Evolutionary conservation across 768 basidiomycete genomes (phyloP), one percentile per base, ranked within the genome.

Genomic region (Lanmaoa pseudosensibilis): DNA sequence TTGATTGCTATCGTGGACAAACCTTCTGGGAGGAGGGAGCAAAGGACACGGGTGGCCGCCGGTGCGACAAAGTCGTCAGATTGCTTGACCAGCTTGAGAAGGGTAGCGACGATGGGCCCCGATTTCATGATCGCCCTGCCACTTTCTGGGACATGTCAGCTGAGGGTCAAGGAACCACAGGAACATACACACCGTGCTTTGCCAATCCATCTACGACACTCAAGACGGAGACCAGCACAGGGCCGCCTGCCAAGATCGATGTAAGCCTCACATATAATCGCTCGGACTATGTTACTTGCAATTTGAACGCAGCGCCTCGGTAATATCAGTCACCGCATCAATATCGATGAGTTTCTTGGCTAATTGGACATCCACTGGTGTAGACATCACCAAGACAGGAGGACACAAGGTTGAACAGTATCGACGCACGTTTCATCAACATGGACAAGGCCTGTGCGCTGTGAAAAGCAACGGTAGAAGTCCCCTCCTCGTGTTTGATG

Each of bases 41-140:
- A 67, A 23, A 70, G 55, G 2, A 66, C 63, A 18, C 60, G 66
- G 3, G 54, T 60, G 12, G 71, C 70, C 16, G 65, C 65, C 1
- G 69, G 69, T 19, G 69, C 59, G 8, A 71, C 69, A 34, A 67
- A 69, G 43, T 72, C 67, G 36, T 73, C 71, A 27, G 36, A 59
- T n/a, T 55, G 52, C 30, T 54, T 55, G 39, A 62, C 47, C 12
- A 71, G 44, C 34, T 49, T 67, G 46, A 69, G 46, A 38, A 71
- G 59, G 0, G 59, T 61, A 10, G 52, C 38, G 8, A 65, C 23
- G 1, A 51, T 59, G 1, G 49, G 46, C 0, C 55, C 54, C 1
- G 39, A 9, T 46, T 40, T 60, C 55, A 65, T 61, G 4, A 34
- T 13, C 6, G 2, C 41, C 46, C 61, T 62, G 12, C 56, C 60